phyloP scores from a whole-genome alignment of 805 yeast species.

The Suhomyces sp. region DNA sequence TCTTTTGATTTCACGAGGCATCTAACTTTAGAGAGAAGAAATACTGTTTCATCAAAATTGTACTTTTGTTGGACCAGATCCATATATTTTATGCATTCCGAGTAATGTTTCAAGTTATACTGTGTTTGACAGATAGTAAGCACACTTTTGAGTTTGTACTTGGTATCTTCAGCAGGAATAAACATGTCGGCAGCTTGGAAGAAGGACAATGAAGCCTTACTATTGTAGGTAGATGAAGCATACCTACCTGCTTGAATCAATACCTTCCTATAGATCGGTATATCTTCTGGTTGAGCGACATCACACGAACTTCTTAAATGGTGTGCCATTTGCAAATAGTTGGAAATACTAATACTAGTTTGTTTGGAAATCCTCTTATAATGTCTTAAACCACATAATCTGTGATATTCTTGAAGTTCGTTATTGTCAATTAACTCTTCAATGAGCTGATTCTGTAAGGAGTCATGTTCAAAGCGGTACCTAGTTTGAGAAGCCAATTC shows the following conservation, averaged over 20 bases:
- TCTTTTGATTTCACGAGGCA: conserved; percentile 32
- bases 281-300: conserved; percentile 34
- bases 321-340: conserved; percentile 37
- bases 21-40: conserved; percentile 37
- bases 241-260: conserved; percentile 44
- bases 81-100: conserved; percentile 36
- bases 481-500: conserved; percentile 35
- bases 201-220: conserved; percentile 39
- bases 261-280: conserved; percentile 35
- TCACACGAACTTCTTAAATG: conserved; percentile 39
- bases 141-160: conserved; percentile 21
- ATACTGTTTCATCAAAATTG: conserved; percentile 34
- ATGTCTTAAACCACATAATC: conserved; percentile 43
- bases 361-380: conserved; percentile 22
- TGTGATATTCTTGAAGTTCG: conserved; percentile 33
- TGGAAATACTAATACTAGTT: conserved; percentile 15
- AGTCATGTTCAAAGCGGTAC: conserved; percentile 43
- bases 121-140: conserved; percentile 35
- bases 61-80: conserved; percentile 28
- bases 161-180: conserved; percentile 17
- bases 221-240: conserved; percentile 45
- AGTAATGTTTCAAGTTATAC: conserved; percentile 27
- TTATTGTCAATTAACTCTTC: conserved; percentile 21
- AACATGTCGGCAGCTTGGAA: conserved; percentile 36
- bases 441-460: conserved; percentile 32